Evolutionary conservation across 345 rosid species (phyloP), one percentile per base, ranked within the genome.

Genomic region (Geranium brycei): DNA sequence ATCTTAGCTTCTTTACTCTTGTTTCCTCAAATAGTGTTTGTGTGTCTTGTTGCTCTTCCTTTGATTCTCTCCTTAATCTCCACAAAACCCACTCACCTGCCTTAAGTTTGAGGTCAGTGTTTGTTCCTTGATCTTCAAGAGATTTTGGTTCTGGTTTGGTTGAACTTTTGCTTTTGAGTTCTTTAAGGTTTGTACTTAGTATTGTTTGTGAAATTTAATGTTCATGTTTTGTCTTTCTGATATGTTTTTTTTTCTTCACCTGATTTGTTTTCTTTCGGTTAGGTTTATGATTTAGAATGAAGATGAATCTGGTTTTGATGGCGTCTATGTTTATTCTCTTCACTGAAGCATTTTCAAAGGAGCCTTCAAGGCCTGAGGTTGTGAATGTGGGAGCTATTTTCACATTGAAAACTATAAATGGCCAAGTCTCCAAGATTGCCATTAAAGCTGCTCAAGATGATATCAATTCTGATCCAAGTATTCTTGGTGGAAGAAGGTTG

Each of bases 381-480:
- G 59, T 88, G 53, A 80, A 76, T 65, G 77, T 88, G 73, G 96
- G 96, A 72, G 90, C 96, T 53, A 86, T 84, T 56, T 84, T 80
- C 67, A 58, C 87, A 64, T 68, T 80, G 28, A 4, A 17, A 15
- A 80, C 90, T 31, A 67, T 72, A 57, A 70, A 84, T 65, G 92
- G 88, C 59, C 61, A 28, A 51, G 90, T 88, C 66, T 68, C 92
- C 41, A 75, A 57, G 73, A 71, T 84, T 61, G 90, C 92, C 74
- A 78, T 84, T 74, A 64, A 79, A 75, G 92, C 96, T 73, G 96
- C 96, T 31, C 77, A 80, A 78, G 70, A 79, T 13, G 96, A 86
- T 70, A 80, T 88, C 0, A 88, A 88, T 73, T 80, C 87, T 7
- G 92, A 88, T 72, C 87, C 85, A 7, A 68, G 51, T 57, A 47